These are phyloP conservation scores for Monosporascus sp. DNA, from an alignment of 2,329 filamentous ascomycete species.

Conservation along the genomic window DNA sequence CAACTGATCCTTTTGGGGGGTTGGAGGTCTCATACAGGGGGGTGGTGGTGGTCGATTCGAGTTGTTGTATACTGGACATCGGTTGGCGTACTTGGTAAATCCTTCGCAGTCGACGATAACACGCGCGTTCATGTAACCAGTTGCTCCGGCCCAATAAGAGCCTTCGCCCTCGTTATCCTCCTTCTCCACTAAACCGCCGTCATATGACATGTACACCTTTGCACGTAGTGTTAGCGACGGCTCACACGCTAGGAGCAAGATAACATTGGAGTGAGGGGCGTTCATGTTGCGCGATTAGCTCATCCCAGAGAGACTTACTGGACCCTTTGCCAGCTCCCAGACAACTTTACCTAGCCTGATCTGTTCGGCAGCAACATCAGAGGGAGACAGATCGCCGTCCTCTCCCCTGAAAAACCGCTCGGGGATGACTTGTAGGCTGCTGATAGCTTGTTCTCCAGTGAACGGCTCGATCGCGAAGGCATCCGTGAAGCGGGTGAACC, in stretches of 20 bases:
- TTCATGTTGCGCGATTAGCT: too few relatives aligned
- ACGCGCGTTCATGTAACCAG: constrained; percentile 31
- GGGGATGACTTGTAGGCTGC: constrained; percentile 36
- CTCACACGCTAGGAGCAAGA: background rate
- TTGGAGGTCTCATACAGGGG: constrained; percentile 4
- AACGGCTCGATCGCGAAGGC: constrained; percentile 32
- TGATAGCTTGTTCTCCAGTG: constrained; percentile 39
- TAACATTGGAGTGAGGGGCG: too few relatives aligned
- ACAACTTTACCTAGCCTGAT: constrained; percentile 38
- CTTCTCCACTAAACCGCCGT: constrained; percentile 34
- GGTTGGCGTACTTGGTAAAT: constrained; percentile 29
- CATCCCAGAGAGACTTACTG: constrained; percentile 10
- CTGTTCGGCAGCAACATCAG: constrained; percentile 31
- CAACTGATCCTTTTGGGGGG: constrained; percentile 29
- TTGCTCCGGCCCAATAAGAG: constrained; percentile 15
- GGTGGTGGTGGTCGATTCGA: background rate
- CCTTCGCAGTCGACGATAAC: constrained; percentile 40
- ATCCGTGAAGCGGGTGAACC: constrained; percentile 33
- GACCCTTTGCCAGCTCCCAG: constrained; percentile 42
- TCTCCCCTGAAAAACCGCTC: constrained; percentile 37
- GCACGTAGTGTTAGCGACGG: background rate
- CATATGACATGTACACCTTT: constrained; percentile 40
- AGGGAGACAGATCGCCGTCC: constrained; percentile 20
- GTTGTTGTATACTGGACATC: constrained; percentile 17
- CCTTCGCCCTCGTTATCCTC: constrained; percentile 15